phyloP scores from a whole-genome alignment of 2,329 filamentous ascomycete genomes.

The Mollisiaceae sp. region DNA sequence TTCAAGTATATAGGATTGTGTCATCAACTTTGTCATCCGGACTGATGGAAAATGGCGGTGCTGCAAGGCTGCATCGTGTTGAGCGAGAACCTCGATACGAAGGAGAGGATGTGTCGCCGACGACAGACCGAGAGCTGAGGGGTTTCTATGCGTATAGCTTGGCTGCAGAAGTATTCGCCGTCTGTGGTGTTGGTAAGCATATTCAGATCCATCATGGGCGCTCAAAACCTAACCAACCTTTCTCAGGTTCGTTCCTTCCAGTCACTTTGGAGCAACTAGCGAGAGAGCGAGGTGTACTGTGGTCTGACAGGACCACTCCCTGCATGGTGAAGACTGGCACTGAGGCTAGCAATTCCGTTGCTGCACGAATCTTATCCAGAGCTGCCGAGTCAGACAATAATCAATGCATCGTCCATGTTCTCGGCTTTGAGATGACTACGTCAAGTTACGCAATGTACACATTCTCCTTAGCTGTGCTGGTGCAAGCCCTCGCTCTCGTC shows the following conservation, averaged over 20 bases:
- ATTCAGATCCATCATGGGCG: not conserved
- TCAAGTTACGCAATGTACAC: slow-evolving; percentile 98
- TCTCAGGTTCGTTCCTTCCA: slow-evolving; percentile 84
- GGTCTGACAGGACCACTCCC: slow-evolving; percentile 75
- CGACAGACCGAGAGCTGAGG: slow-evolving; percentile 81
- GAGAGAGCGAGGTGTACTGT: slow-evolving; percentile 83
- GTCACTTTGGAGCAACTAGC: slow-evolving; percentile 92
- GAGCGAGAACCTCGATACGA: slow-evolving; percentile 60
- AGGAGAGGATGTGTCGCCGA: slow-evolving; percentile 84
- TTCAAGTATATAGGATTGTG: not conserved
- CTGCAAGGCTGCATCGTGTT: slow-evolving; percentile 18
- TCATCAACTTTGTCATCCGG: slow-evolving; percentile 4
- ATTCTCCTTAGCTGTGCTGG: slow-evolving; percentile 86
- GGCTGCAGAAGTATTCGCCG: slow-evolving; percentile 93
- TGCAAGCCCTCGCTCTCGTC: slow-evolving; percentile 89
- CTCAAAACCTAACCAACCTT: not conserved
- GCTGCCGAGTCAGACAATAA: slow-evolving; percentile 33
- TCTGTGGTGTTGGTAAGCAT: slow-evolving; percentile 78
- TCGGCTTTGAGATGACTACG: slow-evolving; percentile 88
- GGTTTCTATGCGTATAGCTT: slow-evolving; percentile 97
- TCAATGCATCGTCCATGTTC: slow-evolving; percentile 75
- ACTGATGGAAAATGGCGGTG: slow-evolving; percentile 33
- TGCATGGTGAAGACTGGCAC: slow-evolving; percentile 60
- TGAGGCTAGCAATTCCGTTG: slow-evolving; percentile 24
- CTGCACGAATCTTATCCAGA: slow-evolving; percentile 33